Evolutionary conservation across 495 filamentous ascomycete genomes (phyloP), one percentile per base, ranked within the genome.

Genomic region (Penicillium lividum): DNA sequence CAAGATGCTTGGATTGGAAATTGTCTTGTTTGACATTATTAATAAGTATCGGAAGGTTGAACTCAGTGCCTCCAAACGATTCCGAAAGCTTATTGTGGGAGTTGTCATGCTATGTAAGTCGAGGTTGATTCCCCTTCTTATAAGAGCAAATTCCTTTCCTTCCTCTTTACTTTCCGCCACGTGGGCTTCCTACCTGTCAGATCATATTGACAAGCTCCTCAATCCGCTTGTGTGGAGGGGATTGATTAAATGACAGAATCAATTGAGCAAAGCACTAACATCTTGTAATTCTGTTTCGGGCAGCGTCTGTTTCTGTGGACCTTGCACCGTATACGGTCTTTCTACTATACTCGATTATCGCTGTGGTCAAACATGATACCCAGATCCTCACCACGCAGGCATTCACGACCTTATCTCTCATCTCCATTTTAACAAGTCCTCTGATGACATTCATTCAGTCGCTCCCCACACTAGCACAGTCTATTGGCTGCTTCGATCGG

Each of bases 281-380:
- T 43, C n/a, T n/a, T n/a, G n/a, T n/a, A n/a, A 43, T 5, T 43
- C 40, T 43, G 4, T 43, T 28, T 27, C 18, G 16, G 8, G 7
- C 45, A 67, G 65, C 65, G 2, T 62, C 56, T 47, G 15, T 60
- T 9, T 58, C 65, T 0, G 11, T 34, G 1, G 49, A 62, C 27
- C 55, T 73, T 36, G 69, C 67, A 4, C 76, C 79, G 0, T 64
- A 73, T 11, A 58, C 81, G 15, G 77, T 74, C 1, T 82, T 76
- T 51, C 51, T 66, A 1, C 66, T 77, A 1, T 65, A 73, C 40
- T 68, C 76, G 0, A 67, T 80, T 51, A 68, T 79, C 25, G 74
- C 79, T 11, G 66, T 79, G n/a, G 68, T 68, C 33, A 70, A 72
- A 43, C 11, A 56, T 13, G 69, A 75, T 27, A 67, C 56, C 34